Conservation (phyloP, 1,139 yeast genomes). For the Magnusiomyces paraingens region DNA sequence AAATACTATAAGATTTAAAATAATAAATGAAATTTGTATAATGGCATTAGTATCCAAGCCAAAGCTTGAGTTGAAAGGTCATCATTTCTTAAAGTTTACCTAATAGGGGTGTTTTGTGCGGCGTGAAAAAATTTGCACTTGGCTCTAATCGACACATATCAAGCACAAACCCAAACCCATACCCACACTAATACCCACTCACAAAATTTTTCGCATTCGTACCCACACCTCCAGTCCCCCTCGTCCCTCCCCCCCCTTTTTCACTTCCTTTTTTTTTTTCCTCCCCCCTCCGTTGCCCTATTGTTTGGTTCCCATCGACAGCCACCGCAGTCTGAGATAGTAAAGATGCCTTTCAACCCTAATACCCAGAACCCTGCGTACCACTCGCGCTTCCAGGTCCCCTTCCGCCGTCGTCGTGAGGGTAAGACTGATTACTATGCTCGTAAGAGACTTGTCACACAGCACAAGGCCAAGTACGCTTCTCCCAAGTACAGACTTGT, state of each 20-base stretch:
- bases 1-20: too few relatives aligned
- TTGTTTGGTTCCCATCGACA: constrained; percentile 8
- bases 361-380: constrained; percentile 77
- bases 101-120: too few relatives aligned
- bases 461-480: constrained; percentile 96
- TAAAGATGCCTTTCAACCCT: constrained; percentile 72
- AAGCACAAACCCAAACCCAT: too few relatives aligned
- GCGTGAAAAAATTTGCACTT: too few relatives aligned
- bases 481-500: constrained; percentile 99
- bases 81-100: too few relatives aligned
- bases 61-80: too few relatives aligned
- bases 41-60: too few relatives aligned
- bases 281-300: constrained; percentile 12
- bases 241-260: constrained; percentile 6
- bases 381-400: constrained; percentile 99
- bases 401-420: constrained; percentile 99
- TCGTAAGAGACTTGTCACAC: constrained; percentile 99
- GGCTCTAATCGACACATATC: too few relatives aligned
- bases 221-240: not conserved
- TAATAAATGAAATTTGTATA: too few relatives aligned
- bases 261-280: constrained; percentile 10
- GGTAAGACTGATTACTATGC: constrained; percentile 99
- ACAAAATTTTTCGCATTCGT: not conserved
- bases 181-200: not conserved
- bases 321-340: not conserved